These are phyloP conservation scores for Bonia amplexicaulis DNA, from an alignment of 176 grass and related monocot species.

Conservation along the genomic window DNA sequence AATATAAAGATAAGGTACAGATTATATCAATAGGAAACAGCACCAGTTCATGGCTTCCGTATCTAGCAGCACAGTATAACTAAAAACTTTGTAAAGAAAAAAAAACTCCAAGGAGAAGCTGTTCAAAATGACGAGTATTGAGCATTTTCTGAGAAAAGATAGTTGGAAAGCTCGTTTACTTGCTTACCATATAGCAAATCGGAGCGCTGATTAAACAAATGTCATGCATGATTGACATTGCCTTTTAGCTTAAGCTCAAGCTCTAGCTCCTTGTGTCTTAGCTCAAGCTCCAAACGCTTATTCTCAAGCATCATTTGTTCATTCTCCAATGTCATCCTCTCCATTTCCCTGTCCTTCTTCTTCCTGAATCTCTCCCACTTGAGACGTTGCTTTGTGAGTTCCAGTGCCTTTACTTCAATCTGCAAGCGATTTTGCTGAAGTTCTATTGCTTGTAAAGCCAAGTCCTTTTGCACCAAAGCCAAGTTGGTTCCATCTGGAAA, in stretches of 20 bases:
- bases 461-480: conserved; percentile 22
- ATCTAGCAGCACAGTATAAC: background rate
- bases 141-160: background rate
- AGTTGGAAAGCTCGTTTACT: conserved; percentile 5
- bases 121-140: background rate
- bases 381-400: conserved; percentile 55
- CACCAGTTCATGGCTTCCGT: background rate
- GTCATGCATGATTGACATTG: conserved; percentile 17
- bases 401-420: conserved; percentile 53
- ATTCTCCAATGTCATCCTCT: conserved; percentile 76
- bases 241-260: conserved; percentile 51
- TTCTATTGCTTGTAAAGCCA: conserved; percentile 44
- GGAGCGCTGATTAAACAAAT: conserved; percentile 18
- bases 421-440: conserved; percentile 51
- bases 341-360: conserved; percentile 79
- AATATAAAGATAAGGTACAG: conserved; percentile 7
- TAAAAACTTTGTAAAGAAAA: background rate
- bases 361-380: conserved; percentile 74
- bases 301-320: conserved; percentile 79
- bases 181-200: conserved; percentile 11
- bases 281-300: conserved; percentile 54
- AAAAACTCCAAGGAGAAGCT: background rate
- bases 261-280: conserved; percentile 65
- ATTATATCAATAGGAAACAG: background rate
- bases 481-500: conserved; percentile 41